These are phyloP conservation scores for Hypoxylon sp. DNA, from an alignment of 2,329 filamentous ascomycete species.

Conservation along the genomic window DNA sequence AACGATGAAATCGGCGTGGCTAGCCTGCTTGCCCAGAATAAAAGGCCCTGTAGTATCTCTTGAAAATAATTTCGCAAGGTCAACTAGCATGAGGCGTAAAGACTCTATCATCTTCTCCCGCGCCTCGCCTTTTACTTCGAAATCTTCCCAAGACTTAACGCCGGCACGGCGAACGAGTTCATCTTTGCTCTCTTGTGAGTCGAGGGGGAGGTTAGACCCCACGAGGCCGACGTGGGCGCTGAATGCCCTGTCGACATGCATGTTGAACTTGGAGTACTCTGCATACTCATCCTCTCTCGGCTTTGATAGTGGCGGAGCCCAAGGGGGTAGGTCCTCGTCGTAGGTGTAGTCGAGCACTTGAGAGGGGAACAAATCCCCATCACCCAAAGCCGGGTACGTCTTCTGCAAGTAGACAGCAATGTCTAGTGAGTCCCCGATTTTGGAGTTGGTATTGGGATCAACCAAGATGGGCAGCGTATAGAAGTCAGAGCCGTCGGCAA, in stretches of 20 bases:
- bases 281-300: background rate
- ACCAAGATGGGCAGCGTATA: conserved; percentile 71
- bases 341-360: background rate
- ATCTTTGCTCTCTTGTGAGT: conserved; percentile 57
- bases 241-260: conserved; percentile 59
- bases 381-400: conserved; percentile 4
- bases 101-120: conserved; percentile 36
- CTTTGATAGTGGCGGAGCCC: background rate
- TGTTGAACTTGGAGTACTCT: background rate
- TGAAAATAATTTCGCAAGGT: conserved; percentile 43
- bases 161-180: conserved; percentile 66
- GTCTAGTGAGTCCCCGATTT: conserved; percentile 74
- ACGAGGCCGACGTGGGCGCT: conserved; percentile 69
- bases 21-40: conserved; percentile 42
- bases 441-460: conserved; percentile 59
- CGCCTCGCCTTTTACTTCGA: conserved; percentile 37
- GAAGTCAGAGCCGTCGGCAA: conserved; percentile 70
- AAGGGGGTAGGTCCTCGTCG: background rate
- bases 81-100: conserved; percentile 36
- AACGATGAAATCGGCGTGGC: conserved; percentile 51
- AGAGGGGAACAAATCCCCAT: background rate
- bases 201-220: conserved; percentile 57
- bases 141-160: conserved; percentile 61
- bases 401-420: conserved; percentile 70
- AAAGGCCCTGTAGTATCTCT: conserved; percentile 44